A percentile compares a stretch with the other conserved stretches of the same genome.
Conservation (phyloP, 2,329 filamentous ascomycete species). For the Stemphylium vesicarium region DNA sequence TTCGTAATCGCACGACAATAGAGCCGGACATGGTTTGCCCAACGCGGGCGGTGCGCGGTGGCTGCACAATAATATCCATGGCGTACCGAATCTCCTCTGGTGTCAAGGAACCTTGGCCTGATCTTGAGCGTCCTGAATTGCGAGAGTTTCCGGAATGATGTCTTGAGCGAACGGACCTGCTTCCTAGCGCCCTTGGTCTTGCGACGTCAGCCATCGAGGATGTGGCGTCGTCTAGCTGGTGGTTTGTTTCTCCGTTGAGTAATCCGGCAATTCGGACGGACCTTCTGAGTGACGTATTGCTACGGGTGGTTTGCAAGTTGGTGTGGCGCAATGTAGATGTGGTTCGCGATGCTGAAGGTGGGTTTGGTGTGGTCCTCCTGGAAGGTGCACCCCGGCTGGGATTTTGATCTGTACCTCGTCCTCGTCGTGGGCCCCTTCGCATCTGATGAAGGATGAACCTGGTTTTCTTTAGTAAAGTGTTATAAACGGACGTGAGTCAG, state of each 20-base stretch:
- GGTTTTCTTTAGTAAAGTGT: conserved; percentile 37
- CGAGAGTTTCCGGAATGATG: conserved; percentile 32
- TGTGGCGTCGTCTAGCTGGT: conserved; percentile 21
- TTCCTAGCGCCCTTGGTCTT: conserved; percentile 42
- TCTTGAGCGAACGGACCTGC: conserved; percentile 40
- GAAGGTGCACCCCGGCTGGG: conserved; percentile 32
- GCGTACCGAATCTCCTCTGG: conserved; percentile 43
- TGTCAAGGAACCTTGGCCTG: conserved; percentile 30
- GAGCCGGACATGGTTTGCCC: conserved; percentile 41
- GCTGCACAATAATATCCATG: conserved; percentile 50
- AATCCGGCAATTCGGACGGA: conserved; percentile 43
- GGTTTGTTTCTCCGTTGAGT: conserved; percentile 34
- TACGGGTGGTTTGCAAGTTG: conserved; percentile 23
- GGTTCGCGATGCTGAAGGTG: conserved; percentile 17
- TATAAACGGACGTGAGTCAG: conserved; percentile 16
- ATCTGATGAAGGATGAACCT: conserved; percentile 45
- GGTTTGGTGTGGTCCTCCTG: conserved; percentile 35
- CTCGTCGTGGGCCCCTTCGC: conserved; percentile 44
- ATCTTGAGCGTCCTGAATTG: conserved; percentile 32
- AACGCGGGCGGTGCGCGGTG: conserved; percentile 41
- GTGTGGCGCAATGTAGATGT: conserved; percentile 21
- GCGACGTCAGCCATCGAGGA: conserved; percentile 48
- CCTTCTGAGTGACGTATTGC: conserved; percentile 35
- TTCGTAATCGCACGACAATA: conserved; percentile 44
- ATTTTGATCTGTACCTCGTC: conserved; percentile 46